Conservation (phyloP, 768 basidiomycete species). For the Trametes elegans region DNA sequence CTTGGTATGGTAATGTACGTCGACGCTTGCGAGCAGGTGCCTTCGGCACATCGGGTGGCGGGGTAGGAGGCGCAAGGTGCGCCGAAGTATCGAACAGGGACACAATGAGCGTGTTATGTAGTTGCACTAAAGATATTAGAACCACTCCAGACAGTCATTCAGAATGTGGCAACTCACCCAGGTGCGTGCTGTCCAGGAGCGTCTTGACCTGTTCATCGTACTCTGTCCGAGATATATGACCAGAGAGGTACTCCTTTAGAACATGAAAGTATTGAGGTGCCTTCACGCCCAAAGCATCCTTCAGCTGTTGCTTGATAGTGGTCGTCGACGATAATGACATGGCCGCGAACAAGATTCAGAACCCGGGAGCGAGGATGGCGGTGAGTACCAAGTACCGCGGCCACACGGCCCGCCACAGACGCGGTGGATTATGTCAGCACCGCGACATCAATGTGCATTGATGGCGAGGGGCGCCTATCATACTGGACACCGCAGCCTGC, state of each 20-base stretch:
- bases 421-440: neutral
- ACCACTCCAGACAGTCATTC: too few species aligned
- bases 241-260: slow-evolving; percentile 66
- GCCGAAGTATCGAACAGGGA: slow-evolving; percentile 80
- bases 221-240: slow-evolving; percentile 66
- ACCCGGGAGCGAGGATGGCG: neutral
- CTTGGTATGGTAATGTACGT: slow-evolving; percentile 69
- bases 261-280: slow-evolving; percentile 59
- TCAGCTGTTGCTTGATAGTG: slow-evolving; percentile 68
- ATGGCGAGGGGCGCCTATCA: slow-evolving; percentile 2
- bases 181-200: slow-evolving; percentile 35
- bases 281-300: slow-evolving; percentile 57
- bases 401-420: neutral
- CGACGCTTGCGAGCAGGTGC: slow-evolving; percentile 67
- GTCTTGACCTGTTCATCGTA: slow-evolving; percentile 71
- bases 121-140: slow-evolving; percentile 50
- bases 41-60: slow-evolving; percentile 61
- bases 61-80: slow-evolving; percentile 63
- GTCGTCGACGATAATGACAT: slow-evolving; percentile 81
- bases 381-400: neutral
- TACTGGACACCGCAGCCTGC: neutral
- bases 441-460: neutral
- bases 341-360: neutral
- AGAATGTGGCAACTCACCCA: neutral
- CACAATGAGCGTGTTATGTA: slow-evolving; percentile 83